These are phyloP conservation scores for Phlegmacium glaucopus DNA, from an alignment of 768 basidiomycete genomes.

Conservation along the genomic window DNA sequence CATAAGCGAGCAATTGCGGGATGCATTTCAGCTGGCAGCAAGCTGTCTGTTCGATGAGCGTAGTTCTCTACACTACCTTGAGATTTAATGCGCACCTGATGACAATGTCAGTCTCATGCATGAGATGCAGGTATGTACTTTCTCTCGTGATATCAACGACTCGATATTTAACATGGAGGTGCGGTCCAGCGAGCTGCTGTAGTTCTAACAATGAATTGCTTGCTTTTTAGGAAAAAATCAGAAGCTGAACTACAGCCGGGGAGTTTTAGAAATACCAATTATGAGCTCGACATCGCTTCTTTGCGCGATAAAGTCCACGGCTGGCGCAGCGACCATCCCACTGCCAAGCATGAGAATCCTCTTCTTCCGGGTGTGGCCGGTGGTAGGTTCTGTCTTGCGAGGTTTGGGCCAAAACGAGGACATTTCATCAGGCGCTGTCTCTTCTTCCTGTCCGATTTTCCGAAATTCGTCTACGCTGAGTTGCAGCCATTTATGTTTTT, in stretches of 20 bases:
- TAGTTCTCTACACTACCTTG: too few relatives aligned
- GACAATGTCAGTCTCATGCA: conserved; percentile 72
- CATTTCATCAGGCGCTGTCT: conserved; percentile 7
- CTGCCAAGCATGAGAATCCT: conserved; percentile 82
- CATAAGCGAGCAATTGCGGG: conserved; percentile 68
- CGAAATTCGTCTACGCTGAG: conserved; percentile 36
- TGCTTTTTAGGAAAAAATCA: conserved; percentile 39
- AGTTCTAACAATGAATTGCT: conserved; percentile 70
- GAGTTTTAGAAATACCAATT: conserved; percentile 57
- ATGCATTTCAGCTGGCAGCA: conserved; percentile 79
- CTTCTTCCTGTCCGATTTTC: conserved; percentile 1
- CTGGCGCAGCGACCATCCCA: conserved; percentile 94
- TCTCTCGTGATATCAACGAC: conserved; percentile 56
- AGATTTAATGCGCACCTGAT: conserved; percentile 59
- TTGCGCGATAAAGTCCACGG: conserved; percentile 68
- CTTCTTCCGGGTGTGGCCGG: conserved; percentile 32
- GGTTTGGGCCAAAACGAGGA: too few relatives aligned
- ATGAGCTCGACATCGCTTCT: conserved; percentile 63
- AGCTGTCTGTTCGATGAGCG: conserved; percentile 38
- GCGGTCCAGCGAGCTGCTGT: conserved; percentile 38
- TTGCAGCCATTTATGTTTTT: conserved; percentile 56
- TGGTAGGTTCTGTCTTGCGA: too few relatives aligned
- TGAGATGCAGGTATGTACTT: conserved; percentile 42
- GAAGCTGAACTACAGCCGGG: conserved; percentile 9
- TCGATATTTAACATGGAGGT: conserved; percentile 52